Evolutionary conservation across 768 basidiomycete species (phyloP), one percentile per base, ranked within the genome.

Genomic region (Udeniomyces megalosporus): DNA sequence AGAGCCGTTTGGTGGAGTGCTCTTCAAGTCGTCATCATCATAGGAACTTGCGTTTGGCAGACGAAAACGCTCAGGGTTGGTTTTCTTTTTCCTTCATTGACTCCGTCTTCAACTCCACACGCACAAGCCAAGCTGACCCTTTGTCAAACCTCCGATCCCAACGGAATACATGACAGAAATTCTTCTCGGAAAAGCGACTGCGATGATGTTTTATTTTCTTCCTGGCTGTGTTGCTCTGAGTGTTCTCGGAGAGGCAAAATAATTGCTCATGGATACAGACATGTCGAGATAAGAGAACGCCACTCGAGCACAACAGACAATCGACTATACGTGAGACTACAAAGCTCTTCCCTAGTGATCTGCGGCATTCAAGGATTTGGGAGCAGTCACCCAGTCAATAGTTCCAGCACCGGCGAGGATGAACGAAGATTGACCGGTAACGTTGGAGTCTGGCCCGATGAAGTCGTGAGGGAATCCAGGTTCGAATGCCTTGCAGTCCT

Each of bases 1-100:
- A 77, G 84, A 64, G 91, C 95, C 1, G 86, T 97, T 49, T 97
- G 89, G 88, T 97, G 95, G 74, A 90, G 84, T 69, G 51, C 96
- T 29, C 79, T 81, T 35, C 93, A 99, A 78, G 88, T 97, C 62
- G 74, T 80, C 15, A 84, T 93, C 12, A 75, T 99, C 47, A 73
- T 96, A 49, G 80, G 76, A 20, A 93, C 92, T 2, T 96, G 88
- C 69, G 77, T 81, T 32, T 96, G 93, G 92, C 95, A 97, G 74
- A 76, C 95, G 71, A 78, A 87, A 70, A 88, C 96, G 79, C 77
- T 99, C 62, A 87, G 83, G 77, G 88, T 89, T 24, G 22, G 38
- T 29, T 31, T 53, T 15, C 22, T 42, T 34, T 28, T 35, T 44
- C 8, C 20, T 20, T 48, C n/a, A 7, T 38, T 53, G 20, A 44